Evolutionary conservation across 2,329 filamentous ascomycete genomes (phyloP).

Genomic region (Dichotomopilus funicola): DNA sequence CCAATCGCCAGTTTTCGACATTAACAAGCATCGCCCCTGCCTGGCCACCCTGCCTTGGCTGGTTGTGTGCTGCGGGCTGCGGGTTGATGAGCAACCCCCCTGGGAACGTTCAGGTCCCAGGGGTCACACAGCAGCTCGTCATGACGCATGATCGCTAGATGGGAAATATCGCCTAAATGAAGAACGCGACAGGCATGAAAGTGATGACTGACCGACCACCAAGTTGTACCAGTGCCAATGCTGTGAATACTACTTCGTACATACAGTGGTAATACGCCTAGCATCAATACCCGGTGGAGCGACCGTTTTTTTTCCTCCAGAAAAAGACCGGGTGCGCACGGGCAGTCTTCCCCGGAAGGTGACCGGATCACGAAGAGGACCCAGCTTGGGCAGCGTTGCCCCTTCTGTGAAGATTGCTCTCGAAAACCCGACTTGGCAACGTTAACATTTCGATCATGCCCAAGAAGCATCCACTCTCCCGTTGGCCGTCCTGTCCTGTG

Average conservation of each 20-base stretch:
- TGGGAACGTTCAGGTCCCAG: background rate
- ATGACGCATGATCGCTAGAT: background rate
- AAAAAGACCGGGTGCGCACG: too few species aligned
- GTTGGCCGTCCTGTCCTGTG: too few species aligned
- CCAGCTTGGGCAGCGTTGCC: too few species aligned
- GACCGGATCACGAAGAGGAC: too few species aligned
- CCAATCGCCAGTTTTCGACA: conserved; percentile 1
- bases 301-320: background rate
- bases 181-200: too few species aligned
- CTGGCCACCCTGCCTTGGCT: background rate
- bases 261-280: too few species aligned
- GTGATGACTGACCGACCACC: background rate
- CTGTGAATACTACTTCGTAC: too few species aligned
- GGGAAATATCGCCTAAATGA: background rate
- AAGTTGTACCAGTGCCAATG: background rate
- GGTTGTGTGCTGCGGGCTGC: background rate
- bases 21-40: background rate
- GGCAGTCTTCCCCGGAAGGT: too few species aligned
- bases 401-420: background rate
- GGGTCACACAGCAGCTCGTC: conserved; percentile 3
- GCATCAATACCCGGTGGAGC: background rate
- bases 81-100: background rate
- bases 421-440: background rate
- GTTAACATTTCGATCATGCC: background rate
- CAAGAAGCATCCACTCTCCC: background rate